Evolutionary conservation across 2,329 filamentous ascomycete genomes (phyloP).

Genomic region (Ceratocystis albifundus): DNA sequence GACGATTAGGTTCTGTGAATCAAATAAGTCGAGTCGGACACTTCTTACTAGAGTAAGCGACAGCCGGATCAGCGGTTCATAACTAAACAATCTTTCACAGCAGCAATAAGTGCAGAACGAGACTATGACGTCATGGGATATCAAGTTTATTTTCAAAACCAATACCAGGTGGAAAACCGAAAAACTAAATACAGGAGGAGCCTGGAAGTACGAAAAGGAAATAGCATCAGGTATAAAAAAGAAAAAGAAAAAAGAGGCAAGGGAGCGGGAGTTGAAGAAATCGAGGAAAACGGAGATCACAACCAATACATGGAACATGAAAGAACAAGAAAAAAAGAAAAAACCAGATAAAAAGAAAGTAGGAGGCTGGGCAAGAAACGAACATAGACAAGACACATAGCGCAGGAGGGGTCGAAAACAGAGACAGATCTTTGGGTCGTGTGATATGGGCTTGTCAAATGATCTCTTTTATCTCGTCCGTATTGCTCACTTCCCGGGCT

Average conservation of each 20-base stretch:
- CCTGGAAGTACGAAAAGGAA: background rate
- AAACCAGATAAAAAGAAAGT: background rate
- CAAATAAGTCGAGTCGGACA: no score
- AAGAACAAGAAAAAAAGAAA: background rate
- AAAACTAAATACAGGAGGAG: background rate
- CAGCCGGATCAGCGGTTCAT: no score
- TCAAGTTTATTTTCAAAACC: conserved; percentile 2
- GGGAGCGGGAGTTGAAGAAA: background rate
- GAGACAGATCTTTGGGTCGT: background rate
- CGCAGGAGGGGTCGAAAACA: background rate
- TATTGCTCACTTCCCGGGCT: background rate
- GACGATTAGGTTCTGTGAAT: no score
- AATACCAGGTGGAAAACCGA: background rate
- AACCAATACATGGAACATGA: background rate
- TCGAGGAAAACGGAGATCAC: background rate
- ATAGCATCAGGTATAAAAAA: background rate
- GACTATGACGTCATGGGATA: background rate
- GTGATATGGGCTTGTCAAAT: background rate
- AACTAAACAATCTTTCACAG: no score
- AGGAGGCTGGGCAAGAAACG: background rate
- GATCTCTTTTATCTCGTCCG: background rate
- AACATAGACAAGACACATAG: background rate
- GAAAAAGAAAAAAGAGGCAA: background rate
- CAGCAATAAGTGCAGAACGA: no score
- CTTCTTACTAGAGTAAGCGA: no score